Percentiles rank a stretch among this genome's conserved stretches.
phyloP scores from a whole-genome alignment of 202 grass and related monocot species.

The Carex sylvatica region DNA sequence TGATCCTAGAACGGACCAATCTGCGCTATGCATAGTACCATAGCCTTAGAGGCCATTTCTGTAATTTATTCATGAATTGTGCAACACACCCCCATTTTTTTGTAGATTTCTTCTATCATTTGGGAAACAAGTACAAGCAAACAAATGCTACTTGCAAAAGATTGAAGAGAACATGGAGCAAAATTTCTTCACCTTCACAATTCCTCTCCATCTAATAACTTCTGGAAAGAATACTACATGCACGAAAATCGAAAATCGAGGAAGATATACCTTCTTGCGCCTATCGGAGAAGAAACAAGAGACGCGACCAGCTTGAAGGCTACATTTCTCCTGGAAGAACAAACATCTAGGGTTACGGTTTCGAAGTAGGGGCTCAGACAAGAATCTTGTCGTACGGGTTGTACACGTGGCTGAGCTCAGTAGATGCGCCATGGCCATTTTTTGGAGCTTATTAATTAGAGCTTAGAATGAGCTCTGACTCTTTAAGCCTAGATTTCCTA shows the following conservation, averaged over 20 bases:
- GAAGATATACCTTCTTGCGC: neutral
- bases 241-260: neutral
- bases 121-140: neutral
- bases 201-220: neutral
- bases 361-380: neutral
- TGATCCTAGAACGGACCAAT: too few species aligned
- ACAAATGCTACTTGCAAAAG: neutral
- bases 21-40: too few species aligned
- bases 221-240: neutral
- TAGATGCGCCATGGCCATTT: slow-evolving; percentile 5
- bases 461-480: neutral
- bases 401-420: neutral
- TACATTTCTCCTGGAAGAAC: neutral
- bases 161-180: neutral
- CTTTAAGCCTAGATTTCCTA: too few species aligned
- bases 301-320: neutral
- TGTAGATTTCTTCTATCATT: neutral
- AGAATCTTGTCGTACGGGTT: neutral
- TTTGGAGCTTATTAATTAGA: too few species aligned
- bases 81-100: neutral
- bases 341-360: neutral
- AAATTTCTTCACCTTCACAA: neutral
- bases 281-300: slow-evolving; percentile 9
- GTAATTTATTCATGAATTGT: neutral
- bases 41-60: neutral